Conservation (phyloP, 2,329 filamentous ascomycete species). For the Knufia petricola region DNA sequence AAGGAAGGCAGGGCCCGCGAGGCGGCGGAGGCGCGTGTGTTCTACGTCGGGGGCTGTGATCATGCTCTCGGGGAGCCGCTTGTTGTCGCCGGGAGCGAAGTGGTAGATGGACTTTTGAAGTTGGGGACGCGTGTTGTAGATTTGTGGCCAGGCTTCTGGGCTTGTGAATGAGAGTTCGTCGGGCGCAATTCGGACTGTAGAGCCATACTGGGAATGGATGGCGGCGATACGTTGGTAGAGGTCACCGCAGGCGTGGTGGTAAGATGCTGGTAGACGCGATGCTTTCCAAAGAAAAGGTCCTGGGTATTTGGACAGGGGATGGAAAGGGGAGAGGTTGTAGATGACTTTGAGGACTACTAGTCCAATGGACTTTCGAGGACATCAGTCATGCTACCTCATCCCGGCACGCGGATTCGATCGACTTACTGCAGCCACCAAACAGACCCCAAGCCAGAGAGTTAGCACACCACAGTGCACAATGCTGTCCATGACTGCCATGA, state of each 20-base stretch:
- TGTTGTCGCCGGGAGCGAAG: constrained; percentile 7
- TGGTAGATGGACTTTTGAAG: constrained; percentile 11
- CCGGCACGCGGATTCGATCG: no score
- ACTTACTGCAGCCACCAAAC: background rate
- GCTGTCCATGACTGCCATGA: background rate
- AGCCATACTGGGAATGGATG: constrained; percentile 26
- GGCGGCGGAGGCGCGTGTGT: constrained; percentile 26
- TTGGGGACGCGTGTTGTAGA: constrained; percentile 25
- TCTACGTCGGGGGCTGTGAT: constrained; percentile 14
- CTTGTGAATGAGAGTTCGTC: constrained; percentile 26
- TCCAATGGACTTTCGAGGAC: background rate
- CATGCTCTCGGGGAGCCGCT: constrained; percentile 11
- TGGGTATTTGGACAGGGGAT: constrained; percentile 33
- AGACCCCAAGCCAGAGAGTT: background rate
- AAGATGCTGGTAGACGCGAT: constrained; percentile 12
- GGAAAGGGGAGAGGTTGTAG: constrained; percentile 29
- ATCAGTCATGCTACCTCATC: background rate
- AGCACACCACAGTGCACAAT: background rate
- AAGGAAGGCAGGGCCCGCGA: constrained; percentile 34
- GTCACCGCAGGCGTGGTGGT: constrained; percentile 11
- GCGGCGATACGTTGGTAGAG: constrained; percentile 12
- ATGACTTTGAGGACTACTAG: constrained; percentile 15
- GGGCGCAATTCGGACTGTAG: constrained; percentile 26
- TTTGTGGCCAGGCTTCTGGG: constrained; percentile 25
- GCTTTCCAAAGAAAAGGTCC: constrained; percentile 26